Evolutionary conservation across 139 green algal genomes (phyloP).

Genomic region (Diplosphaera chodatii): DNA sequence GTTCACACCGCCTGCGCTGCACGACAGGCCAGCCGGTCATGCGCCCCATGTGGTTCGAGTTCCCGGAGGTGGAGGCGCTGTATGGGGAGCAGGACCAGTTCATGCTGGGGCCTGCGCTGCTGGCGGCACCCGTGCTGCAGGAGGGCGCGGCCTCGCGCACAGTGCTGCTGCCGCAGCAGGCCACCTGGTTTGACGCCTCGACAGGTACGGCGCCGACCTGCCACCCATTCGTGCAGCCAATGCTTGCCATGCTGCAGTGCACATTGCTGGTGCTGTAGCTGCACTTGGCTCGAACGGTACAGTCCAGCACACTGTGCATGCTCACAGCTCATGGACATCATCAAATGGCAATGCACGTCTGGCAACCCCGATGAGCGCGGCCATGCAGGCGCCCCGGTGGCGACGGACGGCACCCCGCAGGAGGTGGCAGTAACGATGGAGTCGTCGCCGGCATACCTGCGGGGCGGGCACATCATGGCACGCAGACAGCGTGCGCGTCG

Average conservation of each 20-base stretch:
- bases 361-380: too few species aligned
- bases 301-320: too few species aligned
- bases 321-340: too few species aligned
- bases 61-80: slow-evolving; percentile 54
- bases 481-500: slow-evolving; percentile 69
- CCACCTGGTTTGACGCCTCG: slow-evolving; percentile 49
- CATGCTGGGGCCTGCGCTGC: slow-evolving; percentile 73
- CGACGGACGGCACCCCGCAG: neutral
- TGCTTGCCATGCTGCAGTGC: too few species aligned
- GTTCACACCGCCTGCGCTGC: too few species aligned
- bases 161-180: slow-evolving; percentile 31
- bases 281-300: too few species aligned
- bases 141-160: slow-evolving; percentile 23
- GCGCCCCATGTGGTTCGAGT: slow-evolving; percentile 93
- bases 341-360: too few species aligned
- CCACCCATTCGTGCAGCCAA: too few species aligned
- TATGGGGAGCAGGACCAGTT: slow-evolving; percentile 70
- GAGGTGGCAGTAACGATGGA: slow-evolving; percentile 57
- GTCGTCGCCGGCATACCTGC: slow-evolving; percentile 66
- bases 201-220: too few species aligned
- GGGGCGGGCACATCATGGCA: slow-evolving; percentile 77
- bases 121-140: slow-evolving; percentile 68
- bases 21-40: slow-evolving; percentile 69
- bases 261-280: too few species aligned
- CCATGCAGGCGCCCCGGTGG: neutral